Evolutionary conservation across 2,329 filamentous ascomycete genomes (phyloP).

Genomic region (Leptographium galeiforme): DNA sequence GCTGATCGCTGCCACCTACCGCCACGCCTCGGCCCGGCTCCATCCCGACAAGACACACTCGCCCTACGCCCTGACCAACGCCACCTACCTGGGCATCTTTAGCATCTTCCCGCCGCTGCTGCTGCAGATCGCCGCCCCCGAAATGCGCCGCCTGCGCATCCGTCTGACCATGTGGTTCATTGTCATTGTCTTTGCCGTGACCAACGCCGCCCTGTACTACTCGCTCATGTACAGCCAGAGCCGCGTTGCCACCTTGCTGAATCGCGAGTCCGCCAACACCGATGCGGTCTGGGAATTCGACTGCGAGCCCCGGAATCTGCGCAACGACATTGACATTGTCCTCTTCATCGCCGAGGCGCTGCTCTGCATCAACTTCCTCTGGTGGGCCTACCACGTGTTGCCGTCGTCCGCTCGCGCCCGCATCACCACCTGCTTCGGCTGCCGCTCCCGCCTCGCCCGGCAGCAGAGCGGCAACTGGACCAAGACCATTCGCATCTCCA

Average conservation of each 20-base stretch:
- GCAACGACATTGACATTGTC: not conserved
- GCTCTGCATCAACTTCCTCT: conserved; percentile 4
- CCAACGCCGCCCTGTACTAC: conserved; percentile 11
- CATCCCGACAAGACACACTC: conserved; percentile 10
- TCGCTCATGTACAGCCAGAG: not conserved
- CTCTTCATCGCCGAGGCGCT: not conserved
- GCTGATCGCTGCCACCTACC: conserved; percentile 7
- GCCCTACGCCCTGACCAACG: conserved; percentile 11
- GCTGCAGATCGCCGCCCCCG: conserved; percentile 9
- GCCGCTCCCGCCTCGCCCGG: not conserved
- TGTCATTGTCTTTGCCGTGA: conserved; percentile 9
- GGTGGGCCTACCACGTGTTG: conserved; percentile 1
- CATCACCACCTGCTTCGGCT: not conserved
- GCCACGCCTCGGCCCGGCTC: conserved; percentile 6
- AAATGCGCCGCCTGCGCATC: conserved; percentile 9
- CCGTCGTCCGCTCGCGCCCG: not conserved
- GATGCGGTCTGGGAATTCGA: conserved; percentile 4
- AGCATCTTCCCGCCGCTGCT: conserved; percentile 11
- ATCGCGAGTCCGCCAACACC: not conserved
- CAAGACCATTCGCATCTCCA: not conserved
- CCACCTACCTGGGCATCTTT: conserved; percentile 12
- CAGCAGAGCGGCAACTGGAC: not conserved
- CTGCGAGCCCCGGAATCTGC: not conserved
- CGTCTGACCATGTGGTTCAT: conserved; percentile 13
- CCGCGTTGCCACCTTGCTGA: not conserved